These are phyloP conservation scores for Datura wrightii DNA, from an alignment of 257 asterid species.

Conservation along the genomic window DNA sequence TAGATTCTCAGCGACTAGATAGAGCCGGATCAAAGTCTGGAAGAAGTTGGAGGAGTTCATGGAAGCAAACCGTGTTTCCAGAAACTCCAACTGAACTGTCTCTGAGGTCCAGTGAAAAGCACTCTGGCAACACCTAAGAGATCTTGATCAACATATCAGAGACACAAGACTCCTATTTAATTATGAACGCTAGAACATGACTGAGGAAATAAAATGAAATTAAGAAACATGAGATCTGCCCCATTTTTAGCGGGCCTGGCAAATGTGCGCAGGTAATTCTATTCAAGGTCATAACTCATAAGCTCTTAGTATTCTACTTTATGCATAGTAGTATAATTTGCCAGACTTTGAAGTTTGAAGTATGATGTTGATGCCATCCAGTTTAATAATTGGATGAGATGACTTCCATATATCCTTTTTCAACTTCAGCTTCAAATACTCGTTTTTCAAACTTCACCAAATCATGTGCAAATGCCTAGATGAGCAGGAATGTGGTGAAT, in stretches of 20 bases:
- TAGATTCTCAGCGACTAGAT: neutral
- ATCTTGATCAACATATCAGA: neutral
- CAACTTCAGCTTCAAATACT: too few species aligned
- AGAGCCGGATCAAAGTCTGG: neutral
- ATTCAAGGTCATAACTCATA: neutral
- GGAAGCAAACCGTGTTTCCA: neutral
- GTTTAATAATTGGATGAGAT: too few species aligned
- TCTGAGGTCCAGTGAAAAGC: neutral
- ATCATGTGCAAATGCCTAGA: too few species aligned
- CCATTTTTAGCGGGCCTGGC: neutral
- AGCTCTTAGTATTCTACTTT: neutral
- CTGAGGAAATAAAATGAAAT: neutral
- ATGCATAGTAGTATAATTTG: neutral
- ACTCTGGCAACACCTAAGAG: neutral
- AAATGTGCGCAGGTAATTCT: neutral
- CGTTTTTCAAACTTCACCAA: too few species aligned
- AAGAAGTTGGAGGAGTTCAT: slow-evolving; percentile 9
- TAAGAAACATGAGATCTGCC: slow-evolving; percentile 21
- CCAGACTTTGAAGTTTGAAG: neutral
- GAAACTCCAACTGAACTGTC: neutral
- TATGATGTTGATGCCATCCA: neutral
- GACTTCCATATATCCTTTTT: too few species aligned
- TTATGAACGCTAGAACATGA: neutral
- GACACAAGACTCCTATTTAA: neutral
- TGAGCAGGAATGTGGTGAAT: too few species aligned